Conservation (phyloP, 768 basidiomycete genomes). For the Punctularia strigosozonata region DNA sequence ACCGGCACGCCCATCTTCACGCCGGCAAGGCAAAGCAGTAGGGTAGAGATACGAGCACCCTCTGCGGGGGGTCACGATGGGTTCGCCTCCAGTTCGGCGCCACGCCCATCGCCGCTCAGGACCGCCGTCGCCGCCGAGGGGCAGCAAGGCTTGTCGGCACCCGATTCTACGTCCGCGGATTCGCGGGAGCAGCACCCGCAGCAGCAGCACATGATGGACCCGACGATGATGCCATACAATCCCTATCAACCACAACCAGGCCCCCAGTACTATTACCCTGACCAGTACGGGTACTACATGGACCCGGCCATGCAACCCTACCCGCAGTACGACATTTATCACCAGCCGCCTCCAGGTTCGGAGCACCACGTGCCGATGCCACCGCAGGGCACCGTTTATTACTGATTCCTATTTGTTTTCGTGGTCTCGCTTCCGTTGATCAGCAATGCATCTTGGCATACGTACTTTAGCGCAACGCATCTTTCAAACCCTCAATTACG, state of each 20-base stretch:
- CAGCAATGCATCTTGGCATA: too few species aligned
- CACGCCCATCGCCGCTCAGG: conserved; percentile 12
- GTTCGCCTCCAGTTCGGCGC: conserved; percentile 10
- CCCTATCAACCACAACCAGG: conserved; percentile 34
- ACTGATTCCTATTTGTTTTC: too few species aligned
- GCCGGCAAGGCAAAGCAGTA: conserved; percentile 58
- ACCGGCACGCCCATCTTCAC: conserved; percentile 65
- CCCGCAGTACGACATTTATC: conserved; percentile 59
- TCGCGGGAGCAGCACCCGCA: conserved; percentile 11
- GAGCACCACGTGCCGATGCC: conserved; percentile 36
- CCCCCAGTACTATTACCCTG: conserved; percentile 39
- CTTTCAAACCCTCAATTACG: too few species aligned
- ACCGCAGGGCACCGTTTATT: too few species aligned
- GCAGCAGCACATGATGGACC: conserved; percentile 15
- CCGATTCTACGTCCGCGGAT: conserved; percentile 14
- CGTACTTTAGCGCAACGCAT: too few species aligned
- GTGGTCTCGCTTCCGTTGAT: too few species aligned
- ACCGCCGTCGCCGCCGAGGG: conserved; percentile 33
- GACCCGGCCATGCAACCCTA: conserved; percentile 60
- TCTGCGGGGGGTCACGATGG: conserved; percentile 19
- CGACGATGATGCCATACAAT: conserved; percentile 40
- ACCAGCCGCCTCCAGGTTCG: too few species aligned
- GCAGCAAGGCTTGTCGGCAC: conserved; percentile 14
- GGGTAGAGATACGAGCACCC: conserved; percentile 66
- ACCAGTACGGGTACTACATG: conserved; percentile 51